Evolutionary conservation across 2,329 filamentous ascomycete species (phyloP), one percentile per base, ranked within the genome.

Genomic region (Colletotrichum sojae): DNA sequence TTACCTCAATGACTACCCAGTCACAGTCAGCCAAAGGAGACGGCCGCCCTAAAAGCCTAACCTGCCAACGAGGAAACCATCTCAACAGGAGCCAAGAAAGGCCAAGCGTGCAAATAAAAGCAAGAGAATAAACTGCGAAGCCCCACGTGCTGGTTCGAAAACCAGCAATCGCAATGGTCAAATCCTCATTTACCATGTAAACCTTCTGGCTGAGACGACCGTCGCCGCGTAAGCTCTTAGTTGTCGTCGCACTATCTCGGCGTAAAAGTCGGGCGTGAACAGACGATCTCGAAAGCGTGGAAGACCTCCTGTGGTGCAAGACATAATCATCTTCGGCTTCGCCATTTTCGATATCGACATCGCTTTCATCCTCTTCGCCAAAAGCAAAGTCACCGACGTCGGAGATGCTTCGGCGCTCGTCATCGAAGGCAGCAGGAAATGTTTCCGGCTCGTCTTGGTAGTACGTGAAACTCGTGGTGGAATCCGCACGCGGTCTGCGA

Each of bases 161-260:
- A 0, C 96, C 96, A 25, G 95, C 94, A 76, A 98, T 90, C 31
- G 95, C 95, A 74, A 98, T 94, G 1, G 94, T 98, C 72, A 99
- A 84, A 78, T 99, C 96, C 79, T 99, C 96, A 49, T 94, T 97
- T 67, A 90, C 86, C 81, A 99, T 94, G 80, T 98, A 96, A 25
- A 98, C 88, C 82, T 98, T 98, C 79, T 99, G 96, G 75, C 88
- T 97, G 31, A 88, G 85, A 66, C 93, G 89, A 49, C 89, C 89
- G 12, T 87, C 88, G 48, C 83, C 84, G 57, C 87, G 88, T 71
- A 86, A 85, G 75, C 92, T 94, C 36, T 84, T 86, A 71, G 90
- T 87, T 13, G 94, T 96, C 60, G 87, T 88, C 31, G 84, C 86
- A 73, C 93, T 97, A 70, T 91, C 89, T 69, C 89, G 89, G 71